A percentile compares a stretch with the other conserved stretches of the same genome.
These are phyloP conservation scores for Gardenia jasminoides DNA, from an alignment of 257 asterid genomes.

Conservation along the genomic window DNA sequence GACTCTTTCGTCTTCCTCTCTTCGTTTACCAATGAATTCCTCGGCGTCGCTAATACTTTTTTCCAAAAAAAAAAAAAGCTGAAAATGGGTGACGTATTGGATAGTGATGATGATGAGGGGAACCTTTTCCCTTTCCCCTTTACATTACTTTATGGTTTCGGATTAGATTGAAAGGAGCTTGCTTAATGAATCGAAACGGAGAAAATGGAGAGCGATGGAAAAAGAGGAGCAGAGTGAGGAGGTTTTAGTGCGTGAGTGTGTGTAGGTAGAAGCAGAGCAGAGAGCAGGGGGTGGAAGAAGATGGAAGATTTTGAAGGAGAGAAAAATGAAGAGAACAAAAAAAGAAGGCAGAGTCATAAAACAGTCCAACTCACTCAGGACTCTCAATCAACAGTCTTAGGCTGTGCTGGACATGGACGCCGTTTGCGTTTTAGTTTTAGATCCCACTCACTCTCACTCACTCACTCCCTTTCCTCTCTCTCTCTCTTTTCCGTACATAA, in stretches of 20 bases:
- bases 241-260: conserved; percentile 12
- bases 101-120: neutral
- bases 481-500: neutral
- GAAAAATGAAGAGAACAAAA: neutral
- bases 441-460: neutral
- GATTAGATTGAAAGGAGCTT: neutral
- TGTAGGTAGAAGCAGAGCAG: neutral
- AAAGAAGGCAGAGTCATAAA: neutral
- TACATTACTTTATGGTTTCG: neutral
- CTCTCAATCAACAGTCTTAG: neutral
- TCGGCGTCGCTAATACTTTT: no score
- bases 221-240: conserved; percentile 11
- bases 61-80: no score
- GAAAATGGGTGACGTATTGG: no score
- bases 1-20: no score
- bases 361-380: neutral
- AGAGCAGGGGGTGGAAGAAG: no score
- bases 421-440: conserved; percentile 26
- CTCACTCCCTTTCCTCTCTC: no score
- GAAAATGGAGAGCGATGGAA: neutral
- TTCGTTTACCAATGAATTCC: no score
- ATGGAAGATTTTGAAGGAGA: neutral
- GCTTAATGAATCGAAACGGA: neutral
- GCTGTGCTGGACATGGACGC: conserved; percentile 16
- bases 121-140: neutral